Base-by-base conservation (phyloP, 768 basidiomycete genomes). In the Boletus tylopilopsis region DNA sequence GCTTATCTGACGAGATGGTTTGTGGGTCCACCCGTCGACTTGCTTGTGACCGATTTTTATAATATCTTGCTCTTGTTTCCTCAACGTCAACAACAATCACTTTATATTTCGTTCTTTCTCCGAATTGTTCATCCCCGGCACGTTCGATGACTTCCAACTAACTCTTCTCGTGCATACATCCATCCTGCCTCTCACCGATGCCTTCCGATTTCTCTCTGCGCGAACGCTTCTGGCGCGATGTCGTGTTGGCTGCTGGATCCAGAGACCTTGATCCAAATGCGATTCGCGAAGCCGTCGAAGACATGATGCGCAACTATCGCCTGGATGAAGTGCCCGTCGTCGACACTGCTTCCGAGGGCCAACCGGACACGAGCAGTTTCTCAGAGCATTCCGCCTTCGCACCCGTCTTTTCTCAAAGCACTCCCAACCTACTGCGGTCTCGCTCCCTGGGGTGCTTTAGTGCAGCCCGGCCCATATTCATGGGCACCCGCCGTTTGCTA, bases 161-260 rank as follows among this genome's bases (percentile, higher is more conserved):
- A 18, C 33, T 30, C 15, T 4, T 48, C 44, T 38, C 37, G 24
- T 32, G 33, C 58, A 53, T 45, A 44, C 27, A 50, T 35, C 19
- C 47, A 32, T 34, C 50, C 2, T 47, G 48, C 29, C 22, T 12
- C 18, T 30, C 34, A 5, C 23, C 34, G 6, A 64, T 65, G 63
- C 18, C 56, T 34, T 22, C 45, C 7, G 53, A 48, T 25, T 4
- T 5, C 39, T 27, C 59, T 6, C 21, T 64, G 21, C 59, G 46
- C 6, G 59, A 61, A n/a, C 61, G 56, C 30, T 64, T 61, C 27
- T 64, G 63, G 63, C 55, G 53, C 43, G 56, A 64, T 24, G 53
- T 63, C 9, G 55, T 56, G 10, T 44, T 44, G 5, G 59, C 37
- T 10, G 36, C 41, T 11, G 53, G 49, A 5, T 56, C 51, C 4